Base-by-base conservation (phyloP, 2,329 filamentous ascomycete genomes). In the Pleurostoma richardsiae region DNA sequence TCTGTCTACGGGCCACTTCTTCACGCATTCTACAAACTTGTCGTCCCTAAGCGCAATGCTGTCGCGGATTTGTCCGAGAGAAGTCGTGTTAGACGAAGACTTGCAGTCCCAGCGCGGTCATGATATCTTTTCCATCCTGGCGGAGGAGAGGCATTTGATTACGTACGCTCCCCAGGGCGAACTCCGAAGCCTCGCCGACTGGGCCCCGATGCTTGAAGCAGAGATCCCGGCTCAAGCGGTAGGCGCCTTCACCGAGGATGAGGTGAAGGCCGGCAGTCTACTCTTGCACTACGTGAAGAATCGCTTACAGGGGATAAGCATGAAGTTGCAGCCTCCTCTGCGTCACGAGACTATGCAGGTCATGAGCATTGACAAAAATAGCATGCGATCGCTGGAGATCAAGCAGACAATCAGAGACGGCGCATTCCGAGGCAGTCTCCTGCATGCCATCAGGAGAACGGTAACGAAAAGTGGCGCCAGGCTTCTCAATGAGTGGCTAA, bases 301-400 rank as follows among this genome's bases (percentile, higher is more conserved):
- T 55, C 83, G 90, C 44, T 72, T 97, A 19, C 86, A 87, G 56
- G 89, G 88, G 19, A 71, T 85, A 45, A 83, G 81, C 58, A 82
- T 95, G 70, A 90, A 88, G 63, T 76, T 99, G 39, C 90, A 95
- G 62, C 83, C 89, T 40, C 94, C 94, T 3, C 71, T 85, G 33
- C 85, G 88, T 49, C 80, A 89, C 54, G 82, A 87, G 54, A 76
- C 80, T 44, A 74, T 88, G 59, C 82, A 95, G 51, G 83, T 86
- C 52, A 94, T 99, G 88, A 79, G 72, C 43, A 95, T 99, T 54
- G 94, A 99, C 69, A 91, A 86, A 61, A 95, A 91, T 59, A 96
- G 87, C 54, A 77, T 99, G 68, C 80, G 88, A 49, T 89, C 91
- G 1, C 75, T 99, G 4, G 94, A 99, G 65, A 88, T 99, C 54